These are phyloP conservation scores for Sugiyamaella chiloensis DNA, from an alignment of 805 yeast species.

Conservation along the genomic window DNA sequence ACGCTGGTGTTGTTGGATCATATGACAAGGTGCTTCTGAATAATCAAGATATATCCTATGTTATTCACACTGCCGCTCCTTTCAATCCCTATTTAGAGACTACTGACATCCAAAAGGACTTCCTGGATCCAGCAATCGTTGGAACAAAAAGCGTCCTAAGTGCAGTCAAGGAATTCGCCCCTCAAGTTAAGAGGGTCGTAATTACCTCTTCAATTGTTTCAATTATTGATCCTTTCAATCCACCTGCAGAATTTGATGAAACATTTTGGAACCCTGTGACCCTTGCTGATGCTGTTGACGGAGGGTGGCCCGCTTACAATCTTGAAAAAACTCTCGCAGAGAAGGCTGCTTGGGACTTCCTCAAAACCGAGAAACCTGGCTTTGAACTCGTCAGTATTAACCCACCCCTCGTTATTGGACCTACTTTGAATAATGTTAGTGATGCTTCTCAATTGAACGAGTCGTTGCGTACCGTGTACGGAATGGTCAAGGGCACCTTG, in stretches of 20 bases:
- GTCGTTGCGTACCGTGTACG: conserved; percentile 5
- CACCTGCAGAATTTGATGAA: conserved; percentile 38
- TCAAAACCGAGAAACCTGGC: conserved; percentile 30
- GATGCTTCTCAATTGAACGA: conserved; percentile 24
- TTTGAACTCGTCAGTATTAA: conserved; percentile 29
- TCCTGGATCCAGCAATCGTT: conserved; percentile 43
- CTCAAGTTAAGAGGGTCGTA: no score
- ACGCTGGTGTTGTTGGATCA: conserved; percentile 38
- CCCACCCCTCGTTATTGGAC: conserved; percentile 37
- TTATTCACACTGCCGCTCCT: conserved; percentile 44
- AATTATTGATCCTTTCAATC: conserved; percentile 25
- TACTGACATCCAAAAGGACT: conserved; percentile 36
- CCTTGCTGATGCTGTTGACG: conserved; percentile 27
- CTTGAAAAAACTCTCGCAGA: conserved; percentile 56
- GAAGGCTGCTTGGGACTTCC: conserved; percentile 53
- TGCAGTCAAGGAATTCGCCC: conserved; percentile 39
- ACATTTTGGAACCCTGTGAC: conserved; percentile 36
- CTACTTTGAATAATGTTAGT: conserved; percentile 27
- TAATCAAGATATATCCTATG: conserved; percentile 36
- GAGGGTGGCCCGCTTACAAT: conserved; percentile 23
- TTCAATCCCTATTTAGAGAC: conserved; percentile 24
- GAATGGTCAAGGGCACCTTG: neutral
- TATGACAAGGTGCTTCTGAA: conserved; percentile 46
- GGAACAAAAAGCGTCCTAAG: conserved; percentile 43
- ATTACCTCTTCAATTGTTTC: conserved; percentile 45